Conservation (phyloP, 2,329 filamentous ascomycete species). For the Penicillium psychrosexuale region DNA sequence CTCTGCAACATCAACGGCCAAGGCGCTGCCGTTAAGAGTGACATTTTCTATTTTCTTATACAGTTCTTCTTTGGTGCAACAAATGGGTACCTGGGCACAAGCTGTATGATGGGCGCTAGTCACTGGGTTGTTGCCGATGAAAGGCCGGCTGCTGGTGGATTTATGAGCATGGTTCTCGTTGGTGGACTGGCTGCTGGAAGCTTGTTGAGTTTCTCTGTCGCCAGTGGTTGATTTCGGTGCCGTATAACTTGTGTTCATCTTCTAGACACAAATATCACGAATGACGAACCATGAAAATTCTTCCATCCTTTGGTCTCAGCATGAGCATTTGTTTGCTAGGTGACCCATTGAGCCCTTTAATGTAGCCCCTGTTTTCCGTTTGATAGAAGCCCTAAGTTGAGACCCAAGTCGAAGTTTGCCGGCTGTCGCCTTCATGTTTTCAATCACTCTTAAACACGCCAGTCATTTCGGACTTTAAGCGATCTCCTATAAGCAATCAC, state of each 20-base stretch:
- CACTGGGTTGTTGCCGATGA: slow-evolving; percentile 80
- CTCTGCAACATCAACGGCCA: slow-evolving; percentile 82
- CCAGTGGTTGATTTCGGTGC: slow-evolving; percentile 31
- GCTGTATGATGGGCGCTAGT: slow-evolving; percentile 85
- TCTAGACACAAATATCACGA: neutral
- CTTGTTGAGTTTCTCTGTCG: slow-evolving; percentile 76
- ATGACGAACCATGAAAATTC: neutral
- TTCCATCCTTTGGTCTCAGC: neutral
- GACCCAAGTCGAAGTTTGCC: slow-evolving; percentile 1
- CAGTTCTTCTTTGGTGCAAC: slow-evolving; percentile 79
- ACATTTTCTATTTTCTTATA: slow-evolving; percentile 84
- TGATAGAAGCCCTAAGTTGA: neutral
- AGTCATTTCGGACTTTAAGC: neutral
- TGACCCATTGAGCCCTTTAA: neutral
- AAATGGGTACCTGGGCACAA: slow-evolving; percentile 83
- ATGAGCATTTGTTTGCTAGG: neutral
- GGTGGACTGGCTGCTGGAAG: slow-evolving; percentile 81
- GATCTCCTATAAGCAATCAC: neutral
- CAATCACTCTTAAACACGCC: neutral
- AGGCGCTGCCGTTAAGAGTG: slow-evolving; percentile 71
- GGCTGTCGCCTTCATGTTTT: neutral
- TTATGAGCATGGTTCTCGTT: slow-evolving; percentile 91
- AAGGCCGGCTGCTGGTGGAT: slow-evolving; percentile 82
- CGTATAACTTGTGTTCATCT: neutral
- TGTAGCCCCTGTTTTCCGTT: neutral